phyloP scores from a whole-genome alignment of 2,329 filamentous ascomycete species.

The Xylaria polymorpha region DNA sequence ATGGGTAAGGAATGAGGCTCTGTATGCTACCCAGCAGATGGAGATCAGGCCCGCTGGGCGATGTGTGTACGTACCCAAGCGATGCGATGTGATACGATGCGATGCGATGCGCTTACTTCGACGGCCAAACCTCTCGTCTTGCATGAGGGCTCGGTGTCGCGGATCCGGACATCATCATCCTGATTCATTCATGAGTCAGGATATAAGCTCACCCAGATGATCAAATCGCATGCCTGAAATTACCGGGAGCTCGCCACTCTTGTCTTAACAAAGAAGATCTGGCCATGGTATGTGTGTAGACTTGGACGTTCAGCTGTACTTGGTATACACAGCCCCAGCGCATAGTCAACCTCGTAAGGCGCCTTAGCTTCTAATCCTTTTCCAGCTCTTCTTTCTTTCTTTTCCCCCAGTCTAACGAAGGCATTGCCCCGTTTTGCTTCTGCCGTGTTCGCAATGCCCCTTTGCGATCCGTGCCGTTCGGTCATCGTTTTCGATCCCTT shows the following conservation, averaged over 20 bases:
- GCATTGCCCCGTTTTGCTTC: slow-evolving; percentile 15
- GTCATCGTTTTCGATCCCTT: slow-evolving; percentile 15
- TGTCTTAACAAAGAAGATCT: neutral
- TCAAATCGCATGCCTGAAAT: neutral
- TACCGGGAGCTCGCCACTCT: neutral
- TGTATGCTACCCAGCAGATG: neutral
- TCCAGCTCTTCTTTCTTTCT: slow-evolving; percentile 22
- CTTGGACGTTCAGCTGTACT: slow-evolving; percentile 13
- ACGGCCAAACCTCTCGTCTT: slow-evolving; percentile 1
- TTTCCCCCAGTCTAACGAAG: neutral
- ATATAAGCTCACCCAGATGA: neutral
- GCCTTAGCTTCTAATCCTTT: slow-evolving; percentile 13
- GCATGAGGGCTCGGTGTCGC: slow-evolving; percentile 8
- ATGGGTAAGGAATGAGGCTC: slow-evolving; percentile 13
- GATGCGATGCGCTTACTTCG: neutral
- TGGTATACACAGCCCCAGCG: slow-evolving; percentile 30
- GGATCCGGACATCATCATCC: slow-evolving; percentile 2
- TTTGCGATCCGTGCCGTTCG: slow-evolving; percentile 7
- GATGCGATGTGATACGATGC: slow-evolving; percentile 1
- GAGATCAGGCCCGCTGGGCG: neutral
- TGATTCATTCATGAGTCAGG: neutral
- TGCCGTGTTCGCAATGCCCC: neutral
- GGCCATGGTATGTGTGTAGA: neutral
- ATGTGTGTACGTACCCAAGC: neutral
- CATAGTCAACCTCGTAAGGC: slow-evolving; percentile 35